Percentiles rank a stretch among this genome's conserved stretches.
Evolutionary conservation across 140 eudicot genomes (phyloP).

Genomic region (Cichorium intybus): DNA sequence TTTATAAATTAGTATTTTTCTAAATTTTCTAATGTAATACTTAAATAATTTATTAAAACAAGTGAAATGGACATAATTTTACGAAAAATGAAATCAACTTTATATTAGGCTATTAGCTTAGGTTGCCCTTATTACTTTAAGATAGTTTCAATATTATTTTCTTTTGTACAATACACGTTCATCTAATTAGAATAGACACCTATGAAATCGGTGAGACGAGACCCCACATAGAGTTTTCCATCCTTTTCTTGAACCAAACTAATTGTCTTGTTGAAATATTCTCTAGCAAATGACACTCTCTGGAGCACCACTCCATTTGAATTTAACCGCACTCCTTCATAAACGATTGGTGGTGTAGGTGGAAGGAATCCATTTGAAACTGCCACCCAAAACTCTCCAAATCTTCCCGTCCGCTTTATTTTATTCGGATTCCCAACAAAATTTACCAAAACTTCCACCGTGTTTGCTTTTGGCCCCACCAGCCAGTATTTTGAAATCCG

Average conservation of each 20-base stretch:
- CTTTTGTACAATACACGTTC: not conserved
- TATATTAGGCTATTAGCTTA: no score
- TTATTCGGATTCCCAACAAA: conserved; percentile 26
- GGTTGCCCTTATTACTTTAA: not conserved
- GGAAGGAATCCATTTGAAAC: not conserved
- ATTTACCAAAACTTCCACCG: conserved; percentile 17
- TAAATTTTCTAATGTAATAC: no score
- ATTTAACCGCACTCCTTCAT: conserved; percentile 28
- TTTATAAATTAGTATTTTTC: no score
- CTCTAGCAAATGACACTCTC: conserved; percentile 1
- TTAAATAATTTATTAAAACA: no score
- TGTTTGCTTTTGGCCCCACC: conserved; percentile 19
- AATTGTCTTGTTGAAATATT: conserved; percentile 15
- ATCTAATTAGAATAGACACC: conserved; percentile 31
- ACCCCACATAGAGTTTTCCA: conserved; percentile 25
- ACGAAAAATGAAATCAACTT: not conserved
- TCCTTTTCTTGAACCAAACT: conserved; percentile 30
- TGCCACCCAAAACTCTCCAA: conserved; percentile 42
- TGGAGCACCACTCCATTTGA: conserved; percentile 16
- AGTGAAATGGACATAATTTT: no score
- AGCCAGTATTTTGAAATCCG: conserved; percentile 36
- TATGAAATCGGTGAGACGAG: conserved; percentile 22
- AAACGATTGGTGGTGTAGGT: not conserved
- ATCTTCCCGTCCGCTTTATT: conserved; percentile 11
- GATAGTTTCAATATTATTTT: not conserved